Base-by-base conservation (phyloP, 257 asterid genomes). In the Perilla frutescens region DNA sequence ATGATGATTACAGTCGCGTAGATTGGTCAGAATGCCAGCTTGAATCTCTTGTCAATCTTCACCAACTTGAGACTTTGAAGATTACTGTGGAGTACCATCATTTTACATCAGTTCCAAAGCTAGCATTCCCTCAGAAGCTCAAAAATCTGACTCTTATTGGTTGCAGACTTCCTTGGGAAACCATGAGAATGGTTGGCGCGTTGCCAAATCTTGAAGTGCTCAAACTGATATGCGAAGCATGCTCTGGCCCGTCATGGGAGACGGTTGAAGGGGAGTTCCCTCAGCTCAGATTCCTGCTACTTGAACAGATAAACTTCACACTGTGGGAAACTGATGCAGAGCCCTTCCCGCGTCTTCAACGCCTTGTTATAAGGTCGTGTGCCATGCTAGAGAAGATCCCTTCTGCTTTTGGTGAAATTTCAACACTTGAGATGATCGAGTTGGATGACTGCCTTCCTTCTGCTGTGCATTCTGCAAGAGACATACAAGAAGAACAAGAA, bases 161-260 rank as follows among this genome's bases (percentile, higher is more conserved):
- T 1, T 29, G 54, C 20, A 8, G 14, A 10, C 32, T 75, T 34
- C 54, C 68, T 7, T 75, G 79, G 79, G 31, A 9, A 47, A 10
- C n/a, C 29, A 57, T 71, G 76, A 7, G 40, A 0, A 34, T 59
- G 2, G 4, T 72, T 39, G 70, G 77, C 3, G 31, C 53, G 37
- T 49, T 72, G 62, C 77, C 70, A 3, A 37, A 55, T 54, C 72
- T 64, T 64, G 66, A 74, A 65, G 73, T 66, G 7, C 78, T 74
- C 39, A 64, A 56, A 55, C 65, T 74, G 44, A 8, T n/a, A 55
- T 9, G 10, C 3, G 20, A 40, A 11, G 68, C 81, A 6, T 70
- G 53, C 54, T 1, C 1, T 44, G 81, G 66, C 4, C 0, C 4
- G 0, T 7, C 26, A 8, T 76, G 80, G 76, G 40, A 61, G 64